Percentiles rank a stretch among this genome's conserved stretches.
Conservation (phyloP, 305 asterid genomes). For the Rubia tinctorum region DNA sequence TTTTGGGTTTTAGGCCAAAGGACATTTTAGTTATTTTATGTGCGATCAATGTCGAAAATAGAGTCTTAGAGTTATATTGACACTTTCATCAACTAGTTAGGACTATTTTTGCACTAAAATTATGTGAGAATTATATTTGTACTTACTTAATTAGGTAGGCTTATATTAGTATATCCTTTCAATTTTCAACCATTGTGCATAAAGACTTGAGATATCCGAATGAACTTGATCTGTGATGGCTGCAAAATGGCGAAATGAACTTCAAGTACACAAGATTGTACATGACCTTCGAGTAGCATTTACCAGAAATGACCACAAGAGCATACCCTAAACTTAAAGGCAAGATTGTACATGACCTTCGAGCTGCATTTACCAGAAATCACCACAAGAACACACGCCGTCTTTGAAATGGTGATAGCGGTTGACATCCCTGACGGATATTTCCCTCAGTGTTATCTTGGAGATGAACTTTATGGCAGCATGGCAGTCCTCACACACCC, state of each 20-base stretch:
- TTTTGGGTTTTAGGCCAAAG: no score
- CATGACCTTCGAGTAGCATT: slow-evolving; percentile 7
- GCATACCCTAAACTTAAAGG: no score
- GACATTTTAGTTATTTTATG: no score
- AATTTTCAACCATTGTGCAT: no score
- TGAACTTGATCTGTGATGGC: not conserved
- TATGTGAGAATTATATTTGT: no score
- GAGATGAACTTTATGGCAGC: slow-evolving; percentile 54
- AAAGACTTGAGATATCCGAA: not conserved
- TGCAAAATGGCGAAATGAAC: not conserved
- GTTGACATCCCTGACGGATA: slow-evolving; percentile 55
- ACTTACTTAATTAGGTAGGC: no score
- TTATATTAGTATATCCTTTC: no score
- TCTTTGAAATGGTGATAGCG: slow-evolving; percentile 64
- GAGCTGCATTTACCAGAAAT: slow-evolving; percentile 43
- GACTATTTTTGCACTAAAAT: no score
- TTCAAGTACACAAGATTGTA: not conserved
- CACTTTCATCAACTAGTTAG: no score
- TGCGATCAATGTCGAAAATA: no score
- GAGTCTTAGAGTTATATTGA: no score
- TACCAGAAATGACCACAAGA: slow-evolving; percentile 63
- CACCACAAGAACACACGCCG: slow-evolving; percentile 56
- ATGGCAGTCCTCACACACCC: slow-evolving; percentile 69
- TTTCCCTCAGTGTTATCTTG: slow-evolving; percentile 45
- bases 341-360: not conserved